A percentile compares a stretch with the other conserved stretches of the same genome.
phyloP scores from a whole-genome alignment of 306 rosid genomes.

The Sicyos edulis region DNA sequence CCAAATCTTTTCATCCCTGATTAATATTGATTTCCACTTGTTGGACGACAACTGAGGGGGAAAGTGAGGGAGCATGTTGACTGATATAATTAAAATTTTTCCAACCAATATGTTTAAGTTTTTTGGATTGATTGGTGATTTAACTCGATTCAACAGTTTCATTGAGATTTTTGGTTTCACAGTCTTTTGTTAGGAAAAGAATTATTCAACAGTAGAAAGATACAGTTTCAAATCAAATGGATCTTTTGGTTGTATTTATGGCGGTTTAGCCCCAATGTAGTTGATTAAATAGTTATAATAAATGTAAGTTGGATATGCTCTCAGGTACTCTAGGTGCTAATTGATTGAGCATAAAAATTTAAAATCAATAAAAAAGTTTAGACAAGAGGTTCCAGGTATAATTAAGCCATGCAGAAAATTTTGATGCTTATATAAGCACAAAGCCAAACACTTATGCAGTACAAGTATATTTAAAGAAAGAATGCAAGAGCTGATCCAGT shows the following conservation, averaged over 20 bases:
- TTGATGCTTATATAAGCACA: neutral
- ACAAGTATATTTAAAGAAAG: neutral
- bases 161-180: too few species aligned
- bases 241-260: neutral
- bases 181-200: too few species aligned
- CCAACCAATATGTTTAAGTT: too few species aligned
- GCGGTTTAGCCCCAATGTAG: neutral
- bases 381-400: slow-evolving; percentile 1
- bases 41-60: too few species aligned
- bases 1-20: too few species aligned
- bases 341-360: neutral
- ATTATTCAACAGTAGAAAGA: too few species aligned
- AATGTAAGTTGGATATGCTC: neutral
- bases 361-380: neutral
- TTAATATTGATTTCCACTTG: too few species aligned
- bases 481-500: neutral
- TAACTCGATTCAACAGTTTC: too few species aligned
- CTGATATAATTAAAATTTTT: too few species aligned
- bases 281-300: neutral
- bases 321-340: neutral
- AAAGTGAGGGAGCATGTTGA: too few species aligned
- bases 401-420: slow-evolving; percentile 13
- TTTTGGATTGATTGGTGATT: too few species aligned
- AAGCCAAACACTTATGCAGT: neutral
- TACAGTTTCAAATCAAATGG: neutral